Evolutionary conservation across 768 basidiomycete species (phyloP).

Genomic region (Hortiboletus campestris): DNA sequence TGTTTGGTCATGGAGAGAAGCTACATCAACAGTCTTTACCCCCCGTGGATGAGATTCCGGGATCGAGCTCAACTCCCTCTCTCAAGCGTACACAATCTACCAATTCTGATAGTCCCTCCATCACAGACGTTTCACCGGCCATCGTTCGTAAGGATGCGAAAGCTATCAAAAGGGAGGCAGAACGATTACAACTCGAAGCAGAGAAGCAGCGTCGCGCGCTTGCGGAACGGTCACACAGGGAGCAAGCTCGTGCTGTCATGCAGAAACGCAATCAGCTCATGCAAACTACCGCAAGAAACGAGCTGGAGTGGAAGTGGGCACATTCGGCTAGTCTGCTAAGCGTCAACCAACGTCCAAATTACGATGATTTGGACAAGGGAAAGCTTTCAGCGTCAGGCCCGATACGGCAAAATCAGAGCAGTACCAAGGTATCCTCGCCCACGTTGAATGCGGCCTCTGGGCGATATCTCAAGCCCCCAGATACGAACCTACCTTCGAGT

Average conservation of each 20-base stretch:
- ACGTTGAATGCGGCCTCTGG: constrained; percentile 64
- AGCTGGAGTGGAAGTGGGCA: constrained; percentile 61
- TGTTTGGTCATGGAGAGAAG: constrained; percentile 76
- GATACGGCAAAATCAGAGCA: constrained; percentile 56
- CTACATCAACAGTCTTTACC: constrained; percentile 57
- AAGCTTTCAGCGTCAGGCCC: constrained; percentile 61
- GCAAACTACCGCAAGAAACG: constrained; percentile 46
- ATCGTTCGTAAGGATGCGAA: constrained; percentile 57
- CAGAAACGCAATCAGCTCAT: constrained; percentile 79
- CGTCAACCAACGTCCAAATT: constrained; percentile 35
- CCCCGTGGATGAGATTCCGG: constrained; percentile 70
- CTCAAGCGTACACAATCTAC: constrained; percentile 79
- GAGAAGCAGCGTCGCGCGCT: constrained; percentile 82
- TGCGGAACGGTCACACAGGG: constrained; percentile 70
- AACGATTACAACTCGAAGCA: constrained; percentile 73
- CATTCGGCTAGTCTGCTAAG: constrained; percentile 43
- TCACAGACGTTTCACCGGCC: constrained; percentile 46
- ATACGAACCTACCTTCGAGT: constrained; percentile 33
- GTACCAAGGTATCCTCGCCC: constrained; percentile 40
- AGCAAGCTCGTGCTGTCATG: constrained; percentile 91
- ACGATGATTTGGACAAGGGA: constrained; percentile 37
- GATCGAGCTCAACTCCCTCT: constrained; percentile 54
- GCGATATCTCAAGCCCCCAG: constrained; percentile 44
- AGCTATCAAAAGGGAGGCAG: constrained; percentile 79
- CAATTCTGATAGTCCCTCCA: constrained; percentile 68